A percentile compares a stretch with the other conserved stretches of the same genome.
Evolutionary conservation across 371 early-diverging fungal genomes (phyloP).

Genomic region (Actinomucor elegans): DNA sequence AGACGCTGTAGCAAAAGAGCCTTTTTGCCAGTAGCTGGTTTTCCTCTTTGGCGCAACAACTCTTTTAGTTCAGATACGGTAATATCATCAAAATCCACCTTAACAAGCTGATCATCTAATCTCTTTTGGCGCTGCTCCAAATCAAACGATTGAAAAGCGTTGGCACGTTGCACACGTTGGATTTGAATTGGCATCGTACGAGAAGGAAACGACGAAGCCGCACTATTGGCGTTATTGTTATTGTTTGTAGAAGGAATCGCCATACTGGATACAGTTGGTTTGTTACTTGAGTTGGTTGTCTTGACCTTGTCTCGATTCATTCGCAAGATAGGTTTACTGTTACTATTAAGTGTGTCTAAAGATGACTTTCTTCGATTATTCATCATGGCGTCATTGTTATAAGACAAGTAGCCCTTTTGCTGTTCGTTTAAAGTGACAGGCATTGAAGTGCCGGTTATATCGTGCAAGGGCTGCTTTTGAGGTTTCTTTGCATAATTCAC

Average conservation of each 20-base stretch:
- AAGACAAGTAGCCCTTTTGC: background rate
- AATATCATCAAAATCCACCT: constrained; percentile 73
- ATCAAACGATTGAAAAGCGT: constrained; percentile 32
- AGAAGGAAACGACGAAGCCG: constrained; percentile 15
- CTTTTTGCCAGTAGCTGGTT: constrained; percentile 73
- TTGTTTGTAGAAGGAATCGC: background rate
- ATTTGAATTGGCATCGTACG: constrained; percentile 43
- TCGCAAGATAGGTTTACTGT: background rate
- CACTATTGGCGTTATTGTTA: constrained; percentile 33
- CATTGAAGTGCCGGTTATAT: constrained; percentile 8
- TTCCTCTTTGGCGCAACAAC: constrained; percentile 67
- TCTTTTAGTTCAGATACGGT: constrained; percentile 79
- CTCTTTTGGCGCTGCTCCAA: constrained; percentile 46
- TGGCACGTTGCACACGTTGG: constrained; percentile 27
- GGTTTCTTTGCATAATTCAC: constrained; percentile 24
- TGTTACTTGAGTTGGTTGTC: background rate
- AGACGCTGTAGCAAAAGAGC: constrained; percentile 61
- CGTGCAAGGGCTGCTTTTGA: constrained; percentile 29
- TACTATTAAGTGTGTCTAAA: constrained; percentile 15
- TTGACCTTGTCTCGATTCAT: constrained; percentile 9
- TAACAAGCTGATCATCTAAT: constrained; percentile 64
- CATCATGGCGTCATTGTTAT: constrained; percentile 5
- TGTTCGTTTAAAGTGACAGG: constrained; percentile 5
- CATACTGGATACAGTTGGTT: background rate
- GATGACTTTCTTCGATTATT: constrained; percentile 6